Base-by-base conservation (phyloP, 2,329 filamentous ascomycete species). In the Metarhizium anisopliae region DNA sequence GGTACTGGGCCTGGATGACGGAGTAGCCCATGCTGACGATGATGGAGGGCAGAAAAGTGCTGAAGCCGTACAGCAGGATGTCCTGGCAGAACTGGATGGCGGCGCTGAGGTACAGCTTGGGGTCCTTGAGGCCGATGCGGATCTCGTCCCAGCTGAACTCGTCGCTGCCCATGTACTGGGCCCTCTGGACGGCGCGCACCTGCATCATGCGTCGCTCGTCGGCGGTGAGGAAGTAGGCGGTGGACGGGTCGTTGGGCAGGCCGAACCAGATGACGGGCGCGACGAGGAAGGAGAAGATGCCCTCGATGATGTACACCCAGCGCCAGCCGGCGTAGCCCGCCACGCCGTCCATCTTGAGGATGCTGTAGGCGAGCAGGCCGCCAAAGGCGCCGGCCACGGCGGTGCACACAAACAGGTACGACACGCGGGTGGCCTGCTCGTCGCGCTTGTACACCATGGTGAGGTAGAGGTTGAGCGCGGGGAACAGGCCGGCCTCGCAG, bases 31-130 rank as follows among this genome's bases (percentile, higher is more conserved):
- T 75, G 36, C 70, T 71, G 47, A 73, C 69, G 51, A 83, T 70
- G 59, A 84, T 83, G 2, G 75, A 75, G 2, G 81, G 81, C 4
- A 82, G 67, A 62, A 83, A 83, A 10, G 78, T 82, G 59, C 74
- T 77, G 64, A 83, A 82, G n/a, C 79, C 80, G 61, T 80, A 82
- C 0, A 79, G 69, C 47, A 79, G 66, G 30, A 78, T 76, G 56
- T 79, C 76, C 56, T 77, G 73, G 52, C 76, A 79, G 63, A 81
- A 80, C 50, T 80, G 77, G 18, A 77, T 77, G 29, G 66, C 58
- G 5, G 72, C 74, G 25, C 63, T 65, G 50, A 81, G 65, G 55
- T 76, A 77, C 2, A 81, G 62, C 60, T 82, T 83, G 1, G 74
- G 74, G 56, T 83, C 80, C 13, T 63, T 66, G 7, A 79, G 57